Conservation (phyloP, 2,329 filamentous ascomycete species). For the Talaromyces sp. region DNA sequence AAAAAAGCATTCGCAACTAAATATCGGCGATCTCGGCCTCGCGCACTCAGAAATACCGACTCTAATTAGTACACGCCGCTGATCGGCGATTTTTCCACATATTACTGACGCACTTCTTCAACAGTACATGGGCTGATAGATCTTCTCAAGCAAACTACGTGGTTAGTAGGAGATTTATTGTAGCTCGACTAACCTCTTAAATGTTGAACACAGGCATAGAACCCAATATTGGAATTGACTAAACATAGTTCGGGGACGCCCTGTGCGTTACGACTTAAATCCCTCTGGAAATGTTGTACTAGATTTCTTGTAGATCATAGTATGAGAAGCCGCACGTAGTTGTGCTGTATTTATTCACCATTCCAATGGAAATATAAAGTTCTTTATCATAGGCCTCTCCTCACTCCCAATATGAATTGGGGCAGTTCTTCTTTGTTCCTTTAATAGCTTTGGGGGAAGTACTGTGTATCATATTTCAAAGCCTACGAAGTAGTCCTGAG, state of each 20-base stretch:
- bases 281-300: too few species aligned
- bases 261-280: too few species aligned
- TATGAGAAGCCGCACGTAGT: neutral
- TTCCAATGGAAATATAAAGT: neutral
- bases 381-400: neutral
- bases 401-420: neutral
- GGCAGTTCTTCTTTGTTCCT: neutral
- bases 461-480: neutral
- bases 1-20: neutral
- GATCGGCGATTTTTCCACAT: too few species aligned
- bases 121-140: too few species aligned
- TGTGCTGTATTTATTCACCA: neutral
- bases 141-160: too few species aligned
- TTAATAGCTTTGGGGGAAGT: neutral
- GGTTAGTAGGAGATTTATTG: neutral
- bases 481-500: neutral
- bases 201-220: neutral
- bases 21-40: neutral
- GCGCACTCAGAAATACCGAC: neutral
- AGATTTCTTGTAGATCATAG: too few species aligned
- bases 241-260: too few species aligned
- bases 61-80: too few species aligned
- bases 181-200: neutral
- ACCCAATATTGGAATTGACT: neutral
- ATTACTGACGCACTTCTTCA: neutral